Base-by-base conservation (phyloP, 345 rosid genomes). In the Chamaenerion angustifolium region DNA sequence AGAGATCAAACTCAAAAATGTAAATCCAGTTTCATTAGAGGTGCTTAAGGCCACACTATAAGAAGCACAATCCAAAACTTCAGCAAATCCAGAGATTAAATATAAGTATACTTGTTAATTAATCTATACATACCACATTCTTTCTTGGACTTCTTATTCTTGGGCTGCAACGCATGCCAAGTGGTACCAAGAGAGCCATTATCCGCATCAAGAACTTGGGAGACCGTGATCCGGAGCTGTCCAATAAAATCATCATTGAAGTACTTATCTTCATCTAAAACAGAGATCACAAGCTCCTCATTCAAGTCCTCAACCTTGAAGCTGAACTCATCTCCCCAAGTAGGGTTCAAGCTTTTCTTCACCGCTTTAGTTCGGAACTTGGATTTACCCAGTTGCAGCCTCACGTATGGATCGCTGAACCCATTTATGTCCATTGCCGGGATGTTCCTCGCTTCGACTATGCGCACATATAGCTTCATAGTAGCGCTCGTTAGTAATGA, bases 391-490 rank as follows among this genome's bases (percentile, higher is more conserved):
- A 90, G 70, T 68, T 80, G 85, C 43, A 90, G 68, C 76, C 65
- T 80, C 21, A 81, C 96, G 54, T 90, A 90, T 2, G 96, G 96
- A 63, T 86, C 98, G 67, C 98, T 86, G 19, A 49, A 64, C 46
- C 98, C 98, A 61, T 90, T 90, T 25, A 68, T 75, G 78, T 86
- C 96, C 93, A 71, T 85, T 2, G 94, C 74, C 1, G 93, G 98
- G 42, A 90, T 58, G 64, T 83, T 86, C 59, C 92, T 75, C 1
- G 94, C 96, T 71, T 90, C 96, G 11, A 76, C 56, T 27, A 81
- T 83, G 42, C 89, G 68, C 37, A 83, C 95, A 60, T 69, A 59
- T 12, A 90, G 85, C 80, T 71, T 90, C 93, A 90, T 86, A 42
- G 54, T 51, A 19, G 8, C 10, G 9, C n/a, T 14, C 13, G 13